phyloP scores from a whole-genome alignment of 169 alveolate genomes.

The Ichthyophthirius multifiliis region DNA sequence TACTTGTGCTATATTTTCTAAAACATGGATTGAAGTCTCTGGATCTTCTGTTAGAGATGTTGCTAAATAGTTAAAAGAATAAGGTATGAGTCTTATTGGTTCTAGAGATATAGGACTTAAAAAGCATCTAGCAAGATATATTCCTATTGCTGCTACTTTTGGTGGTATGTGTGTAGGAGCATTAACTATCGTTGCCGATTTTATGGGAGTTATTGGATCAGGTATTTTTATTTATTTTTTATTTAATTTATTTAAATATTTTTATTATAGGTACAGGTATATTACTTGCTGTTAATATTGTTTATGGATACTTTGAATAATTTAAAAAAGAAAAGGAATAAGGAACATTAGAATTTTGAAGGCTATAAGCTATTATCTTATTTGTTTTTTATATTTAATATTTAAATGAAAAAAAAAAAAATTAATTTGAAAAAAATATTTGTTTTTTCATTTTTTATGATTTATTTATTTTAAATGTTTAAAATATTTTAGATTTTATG shows the following conservation, averaged over 20 bases:
- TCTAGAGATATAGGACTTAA: constrained; percentile 39
- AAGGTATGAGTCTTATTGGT: constrained; percentile 39
- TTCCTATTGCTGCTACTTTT: constrained; percentile 59
- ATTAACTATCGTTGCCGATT: constrained; percentile 52
- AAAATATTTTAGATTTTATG: too few relatives aligned
- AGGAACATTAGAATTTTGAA: too few relatives aligned
- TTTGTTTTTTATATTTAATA: too few relatives aligned
- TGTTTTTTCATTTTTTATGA: too few relatives aligned
- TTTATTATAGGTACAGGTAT: constrained; percentile 51
- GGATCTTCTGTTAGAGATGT: constrained; percentile 48
- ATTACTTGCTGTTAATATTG: constrained; percentile 49
- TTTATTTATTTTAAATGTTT: too few relatives aligned
- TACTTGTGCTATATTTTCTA: constrained; percentile 40
- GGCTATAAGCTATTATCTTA: too few relatives aligned
- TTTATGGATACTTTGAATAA: constrained; percentile 59
- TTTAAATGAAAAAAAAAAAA: too few relatives aligned
- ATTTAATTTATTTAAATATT: neutral
- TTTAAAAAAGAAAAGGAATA: constrained; percentile 37
- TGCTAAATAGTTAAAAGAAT: constrained; percentile 47
- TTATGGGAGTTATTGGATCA: constrained; percentile 57
- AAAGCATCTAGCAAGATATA: constrained; percentile 35
- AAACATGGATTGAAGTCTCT: constrained; percentile 51
- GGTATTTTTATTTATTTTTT: neutral
- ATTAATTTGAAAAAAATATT: too few relatives aligned
- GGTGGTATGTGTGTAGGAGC: constrained; percentile 64